Percentiles rank a stretch among this genome's conserved stretches.
These are phyloP conservation scores for Prunus mongolica DNA, from an alignment of 306 rosid species.

Conservation along the genomic window DNA sequence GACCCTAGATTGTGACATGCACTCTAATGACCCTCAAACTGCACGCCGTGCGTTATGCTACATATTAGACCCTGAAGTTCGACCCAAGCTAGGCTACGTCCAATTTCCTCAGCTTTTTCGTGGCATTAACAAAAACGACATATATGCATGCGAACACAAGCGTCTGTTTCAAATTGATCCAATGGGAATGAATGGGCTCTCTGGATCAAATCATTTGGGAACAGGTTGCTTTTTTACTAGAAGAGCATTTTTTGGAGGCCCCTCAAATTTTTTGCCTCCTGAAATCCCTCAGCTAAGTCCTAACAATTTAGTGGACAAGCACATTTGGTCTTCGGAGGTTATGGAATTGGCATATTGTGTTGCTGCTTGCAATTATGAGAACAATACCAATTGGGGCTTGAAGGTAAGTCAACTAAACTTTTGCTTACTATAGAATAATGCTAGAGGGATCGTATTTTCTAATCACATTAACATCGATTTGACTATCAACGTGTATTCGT, in stretches of 20 bases:
- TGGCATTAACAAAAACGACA: constrained; percentile 32
- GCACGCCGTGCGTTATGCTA: constrained; percentile 31
- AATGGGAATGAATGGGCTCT: constrained; percentile 30
- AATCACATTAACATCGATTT: too few species aligned
- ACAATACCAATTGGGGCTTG: constrained; percentile 35
- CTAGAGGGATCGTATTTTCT: too few species aligned
- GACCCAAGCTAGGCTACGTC: constrained; percentile 10
- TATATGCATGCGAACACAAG: constrained; percentile 15
- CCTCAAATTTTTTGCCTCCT: constrained; percentile 9
- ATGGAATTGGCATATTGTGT: constrained; percentile 23
- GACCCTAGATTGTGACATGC: constrained; percentile 38
- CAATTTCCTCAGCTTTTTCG: constrained; percentile 39
- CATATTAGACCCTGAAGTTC: constrained; percentile 6
- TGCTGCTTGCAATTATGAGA: constrained; percentile 33
- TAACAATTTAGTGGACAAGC: constrained; percentile 1
- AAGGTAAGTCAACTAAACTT: constrained; percentile 19
- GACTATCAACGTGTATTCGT: too few species aligned
- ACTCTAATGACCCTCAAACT: constrained; percentile 40
- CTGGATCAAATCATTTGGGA: constrained; percentile 29
- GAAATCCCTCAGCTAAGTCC: constrained; percentile 32
- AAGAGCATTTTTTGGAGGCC: constrained; percentile 35
- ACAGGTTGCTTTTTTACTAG: constrained; percentile 37
- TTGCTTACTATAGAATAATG: too few species aligned
- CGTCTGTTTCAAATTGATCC: constrained; percentile 5
- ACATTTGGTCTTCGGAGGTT: constrained; percentile 12